Conservation (phyloP, 2,329 filamentous ascomycete species). For the Blastomyces gilchristii region DNA sequence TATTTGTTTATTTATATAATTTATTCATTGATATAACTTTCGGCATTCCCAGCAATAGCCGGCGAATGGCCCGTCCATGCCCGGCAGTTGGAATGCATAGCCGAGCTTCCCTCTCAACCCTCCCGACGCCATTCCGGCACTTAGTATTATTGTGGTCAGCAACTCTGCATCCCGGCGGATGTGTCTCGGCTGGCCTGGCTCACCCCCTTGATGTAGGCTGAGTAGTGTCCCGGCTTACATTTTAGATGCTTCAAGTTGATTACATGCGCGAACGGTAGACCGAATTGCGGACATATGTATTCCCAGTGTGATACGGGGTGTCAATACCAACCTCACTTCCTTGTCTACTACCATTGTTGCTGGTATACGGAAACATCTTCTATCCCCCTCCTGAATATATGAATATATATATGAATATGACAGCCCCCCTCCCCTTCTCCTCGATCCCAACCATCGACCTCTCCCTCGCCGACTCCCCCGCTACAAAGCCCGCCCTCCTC, state of each 20-base stretch:
- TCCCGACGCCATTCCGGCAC: background rate
- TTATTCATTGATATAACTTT: background rate
- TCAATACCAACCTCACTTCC: too few relatives aligned
- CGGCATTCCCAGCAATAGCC: background rate
- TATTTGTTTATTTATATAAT: background rate
- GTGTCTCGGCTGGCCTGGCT: too few relatives aligned
- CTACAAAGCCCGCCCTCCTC: conserved; percentile 31
- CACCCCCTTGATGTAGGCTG: background rate
- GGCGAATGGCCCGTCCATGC: background rate
- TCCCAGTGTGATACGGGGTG: background rate
- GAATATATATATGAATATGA: conserved; percentile 4
- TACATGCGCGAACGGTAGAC: background rate
- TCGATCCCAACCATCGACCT: conserved; percentile 43
- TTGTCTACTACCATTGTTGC: background rate
- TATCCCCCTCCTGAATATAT: background rate
- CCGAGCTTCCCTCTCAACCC: background rate
- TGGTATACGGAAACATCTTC: background rate
- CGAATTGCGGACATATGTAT: background rate
- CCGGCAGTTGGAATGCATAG: background rate
- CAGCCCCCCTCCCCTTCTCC: conserved; percentile 12
- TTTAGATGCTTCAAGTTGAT: background rate
- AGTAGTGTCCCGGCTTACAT: background rate
- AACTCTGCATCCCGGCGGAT: background rate
- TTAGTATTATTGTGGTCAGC: background rate
- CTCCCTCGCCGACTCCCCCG: conserved; percentile 31